Conservation (phyloP, 345 rosid genomes). For the Arabis hirsuta region DNA sequence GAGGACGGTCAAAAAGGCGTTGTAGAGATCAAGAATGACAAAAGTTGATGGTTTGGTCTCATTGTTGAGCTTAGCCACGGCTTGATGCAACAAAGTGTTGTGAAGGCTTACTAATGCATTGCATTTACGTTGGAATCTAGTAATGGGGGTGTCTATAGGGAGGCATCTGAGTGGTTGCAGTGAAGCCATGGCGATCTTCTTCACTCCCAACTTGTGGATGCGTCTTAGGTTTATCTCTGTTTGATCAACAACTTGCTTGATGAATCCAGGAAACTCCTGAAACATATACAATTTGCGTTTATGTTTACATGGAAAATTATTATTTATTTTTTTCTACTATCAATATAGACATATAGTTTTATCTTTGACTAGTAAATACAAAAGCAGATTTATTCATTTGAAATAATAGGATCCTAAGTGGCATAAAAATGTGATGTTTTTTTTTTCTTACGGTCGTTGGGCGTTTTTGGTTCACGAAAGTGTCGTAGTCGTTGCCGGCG, state of each 20-base stretch:
- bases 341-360: background rate
- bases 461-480: conserved; percentile 51
- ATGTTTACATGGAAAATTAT: background rate
- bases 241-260: conserved; percentile 59
- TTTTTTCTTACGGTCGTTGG: conserved; percentile 49
- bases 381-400: background rate
- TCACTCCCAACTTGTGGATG: conserved; percentile 62
- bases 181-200: conserved; percentile 51
- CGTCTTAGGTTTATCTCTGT: conserved; percentile 50
- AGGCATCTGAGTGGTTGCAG: conserved; percentile 84
- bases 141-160: conserved; percentile 46
- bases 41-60: conserved; percentile 45
- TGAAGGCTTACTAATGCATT: conserved; percentile 52
- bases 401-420: background rate
- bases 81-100: conserved; percentile 54
- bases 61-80: conserved; percentile 54
- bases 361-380: background rate
- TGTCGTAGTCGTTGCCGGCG: conserved; percentile 76
- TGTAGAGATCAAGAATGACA: conserved; percentile 58
- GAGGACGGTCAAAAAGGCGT: conserved; percentile 58
- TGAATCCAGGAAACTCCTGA: conserved; percentile 58
- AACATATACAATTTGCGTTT: conserved; percentile 12
- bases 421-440: background rate
- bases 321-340: too few relatives aligned
- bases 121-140: conserved; percentile 54